Evolutionary conservation across 2,329 filamentous ascomycete species (phyloP).

Genomic region (Scolecobasidium constrictum): DNA sequence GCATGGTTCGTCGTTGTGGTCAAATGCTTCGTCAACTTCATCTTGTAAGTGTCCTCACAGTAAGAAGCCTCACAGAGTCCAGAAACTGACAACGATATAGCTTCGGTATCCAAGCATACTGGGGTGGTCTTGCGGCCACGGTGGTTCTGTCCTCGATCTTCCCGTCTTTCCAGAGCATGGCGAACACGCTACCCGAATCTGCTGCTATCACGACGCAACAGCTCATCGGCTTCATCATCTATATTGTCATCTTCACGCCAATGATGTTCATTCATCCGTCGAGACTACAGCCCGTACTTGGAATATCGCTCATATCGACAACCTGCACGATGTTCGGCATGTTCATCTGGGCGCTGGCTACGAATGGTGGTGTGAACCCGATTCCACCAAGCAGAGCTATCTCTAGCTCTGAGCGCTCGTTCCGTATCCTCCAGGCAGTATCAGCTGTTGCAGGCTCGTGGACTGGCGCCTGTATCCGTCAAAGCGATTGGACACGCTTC

Average conservation of each 20-base stretch:
- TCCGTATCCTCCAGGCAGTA: slow-evolving; percentile 11
- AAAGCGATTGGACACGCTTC: slow-evolving; percentile 15
- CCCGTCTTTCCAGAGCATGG: slow-evolving; percentile 2
- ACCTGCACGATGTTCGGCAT: slow-evolving; percentile 3
- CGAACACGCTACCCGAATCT: slow-evolving; percentile 10
- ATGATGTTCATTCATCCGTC: slow-evolving; percentile 11
- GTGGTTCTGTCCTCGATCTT: slow-evolving; percentile 7
- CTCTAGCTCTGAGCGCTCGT: background rate
- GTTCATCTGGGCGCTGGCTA: slow-evolving; percentile 9
- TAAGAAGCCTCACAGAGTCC: background rate
- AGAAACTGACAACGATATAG: background rate
- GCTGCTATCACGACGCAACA: slow-evolving; percentile 35
- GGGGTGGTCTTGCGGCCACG: slow-evolving; percentile 9
- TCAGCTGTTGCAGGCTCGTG: slow-evolving; percentile 12
- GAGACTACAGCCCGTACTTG: slow-evolving; percentile 9
- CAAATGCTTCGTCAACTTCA: slow-evolving; percentile 10
- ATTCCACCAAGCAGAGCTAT: background rate
- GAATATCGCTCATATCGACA: slow-evolving; percentile 1
- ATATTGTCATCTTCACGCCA: slow-evolving; percentile 11
- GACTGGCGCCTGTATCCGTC: slow-evolving; percentile 12
- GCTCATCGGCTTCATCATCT: slow-evolving; percentile 25
- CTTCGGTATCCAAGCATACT: slow-evolving; percentile 9
- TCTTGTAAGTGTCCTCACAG: slow-evolving; percentile 1
- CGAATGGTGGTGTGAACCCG: slow-evolving; percentile 3
- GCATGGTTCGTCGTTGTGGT: slow-evolving; percentile 8